Base-by-base conservation (phyloP, 169 alveolate species). In the Neospora caninum region DNA sequence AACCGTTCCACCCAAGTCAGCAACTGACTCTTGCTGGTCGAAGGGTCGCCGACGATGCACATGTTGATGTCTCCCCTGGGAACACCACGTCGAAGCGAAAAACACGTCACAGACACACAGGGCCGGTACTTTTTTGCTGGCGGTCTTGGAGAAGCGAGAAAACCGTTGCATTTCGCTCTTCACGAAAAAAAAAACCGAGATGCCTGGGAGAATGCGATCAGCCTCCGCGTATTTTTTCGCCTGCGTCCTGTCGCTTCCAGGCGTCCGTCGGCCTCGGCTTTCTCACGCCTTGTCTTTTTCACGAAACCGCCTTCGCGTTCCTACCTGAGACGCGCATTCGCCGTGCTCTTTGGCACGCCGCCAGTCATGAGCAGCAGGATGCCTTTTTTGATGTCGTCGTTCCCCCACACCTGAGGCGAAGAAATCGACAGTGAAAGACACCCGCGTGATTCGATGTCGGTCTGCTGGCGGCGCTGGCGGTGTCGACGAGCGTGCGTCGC, bases 1-100 rank as follows among this genome's bases (percentile, higher is more conserved):
- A 99, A 98, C 95, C 98, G 97, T 96, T 99, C 99, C 16, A 98
- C 99, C 97, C 98, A 99, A 93, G 99, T 99, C 92, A 99, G 97
- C 96, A 99, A 99, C 96, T 99, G 99, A 64, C 99, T 98, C 95
- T 99, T 99, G 43, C 99, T 99, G 64, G 99, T 98, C 36, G 99
- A 99, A 38, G 99, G 99, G 93, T 88, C 97, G 38, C 99, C 99
- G 98, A 99, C 98, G 67, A 99, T 97, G 86, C 99, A 96, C 38
- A 99, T 97, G 97, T 99, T 99, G 84, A 99, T 96, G 95, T 99
- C 99, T n/a, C 99, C 99, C 95, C 99, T 98, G 88, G 98, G 98
- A 92, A 98, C 97, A 97, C 98, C 98, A 27, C 99, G 99, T 88
- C 98, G 99, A 73, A 10, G 1, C 39, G 39, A n/a, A 9, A 73